Base-by-base conservation (phyloP, 1,139 yeast genomes). In the Saccharomyces pastorianus region DNA sequence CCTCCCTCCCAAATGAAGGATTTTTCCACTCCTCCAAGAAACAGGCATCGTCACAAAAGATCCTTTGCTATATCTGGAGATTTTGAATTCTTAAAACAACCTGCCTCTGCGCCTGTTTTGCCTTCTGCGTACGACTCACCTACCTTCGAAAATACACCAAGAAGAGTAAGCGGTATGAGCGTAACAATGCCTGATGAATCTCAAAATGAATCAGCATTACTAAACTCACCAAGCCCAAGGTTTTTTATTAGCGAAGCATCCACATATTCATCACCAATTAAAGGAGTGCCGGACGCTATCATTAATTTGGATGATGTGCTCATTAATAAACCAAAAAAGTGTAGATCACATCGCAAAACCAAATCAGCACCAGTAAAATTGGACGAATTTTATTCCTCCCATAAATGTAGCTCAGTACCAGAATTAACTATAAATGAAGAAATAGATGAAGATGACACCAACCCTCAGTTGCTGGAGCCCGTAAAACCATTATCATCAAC, bases 1-100 rank as follows among this genome's bases (percentile, higher is more conserved):
- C 44, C 25, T 17, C 44, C 44, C 2, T 20, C 44, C 25, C 44
- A 38, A 38, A 17, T 9, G 44, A 38, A 8, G 23, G 44, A 29
- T 23, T 50, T 51, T 25, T 46, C 51, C 3, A 57, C 59, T 5
- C 61, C 58, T 1, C 52, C 55, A 29, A 72, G 73, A 61, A 74
- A 80, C 58, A 77, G 80, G 1, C 89, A 84, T 65, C 76, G 84
- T 49, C 90, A 84, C 61, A 77, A 83, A 63, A 71, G 90, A 51
- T 84, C 89, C 0, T 85, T 86, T 26, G 89, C 89, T 0, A 82
- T 84, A 14, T 82, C 87, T 5, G 89, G 89, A 0, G 89, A 84
- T 64, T 84, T 84, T 64, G 90, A 84, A 61, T 64, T 64, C 48
- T 48, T 63, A 26, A 60, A 58, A 48, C 58, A 55, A 29, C 61